Percentiles rank a stretch among this genome's conserved stretches.
Evolutionary conservation across 2,329 filamentous ascomycete species (phyloP).

Genomic region (Phaeoacremonium minimum): DNA sequence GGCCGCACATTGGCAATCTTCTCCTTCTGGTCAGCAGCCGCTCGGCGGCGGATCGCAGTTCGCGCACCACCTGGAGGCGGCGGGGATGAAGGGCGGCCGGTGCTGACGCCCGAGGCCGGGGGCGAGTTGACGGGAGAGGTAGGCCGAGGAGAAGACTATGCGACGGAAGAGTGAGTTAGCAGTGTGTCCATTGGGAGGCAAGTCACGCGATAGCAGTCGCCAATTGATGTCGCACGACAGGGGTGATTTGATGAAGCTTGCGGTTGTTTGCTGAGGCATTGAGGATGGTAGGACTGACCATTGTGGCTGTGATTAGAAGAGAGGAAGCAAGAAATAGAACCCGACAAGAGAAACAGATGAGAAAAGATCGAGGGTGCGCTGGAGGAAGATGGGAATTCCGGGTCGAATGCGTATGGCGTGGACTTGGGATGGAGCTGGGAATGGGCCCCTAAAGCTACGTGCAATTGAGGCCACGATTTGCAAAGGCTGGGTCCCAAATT

Average conservation of each 20-base stretch:
- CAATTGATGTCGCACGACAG: no score
- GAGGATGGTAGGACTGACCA: conserved; percentile 13
- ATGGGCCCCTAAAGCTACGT: conserved; percentile 21
- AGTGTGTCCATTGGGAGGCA: no score
- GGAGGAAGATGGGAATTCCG: no score
- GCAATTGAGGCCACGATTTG: conserved; percentile 33
- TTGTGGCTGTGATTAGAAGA: conserved; percentile 17
- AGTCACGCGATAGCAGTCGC: no score
- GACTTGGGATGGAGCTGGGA: conserved; percentile 10
- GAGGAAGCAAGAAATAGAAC: conserved; percentile 20
- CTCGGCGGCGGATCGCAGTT: conserved; percentile 90
- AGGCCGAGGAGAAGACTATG: conserved; percentile 55
- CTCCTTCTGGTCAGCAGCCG: conserved; percentile 95
- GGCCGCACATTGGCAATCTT: conserved; percentile 92
- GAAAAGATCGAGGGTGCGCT: no score
- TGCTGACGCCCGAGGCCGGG: conserved; percentile 61
- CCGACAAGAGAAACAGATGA: no score
- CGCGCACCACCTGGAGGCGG: conserved; percentile 89
- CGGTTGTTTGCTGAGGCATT: no score
- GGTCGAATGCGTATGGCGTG: no score
- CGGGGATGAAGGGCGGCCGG: conserved; percentile 78
- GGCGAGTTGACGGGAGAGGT: conserved; percentile 54
- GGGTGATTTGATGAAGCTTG: no score
- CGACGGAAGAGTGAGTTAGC: conserved; percentile 5
- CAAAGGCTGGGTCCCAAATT: conserved; percentile 10